A percentile compares a stretch with the other conserved stretches of the same genome.
These are phyloP conservation scores for Penicillium sp. DNA, from an alignment of 2,329 filamentous ascomycete species.

Conservation along the genomic window DNA sequence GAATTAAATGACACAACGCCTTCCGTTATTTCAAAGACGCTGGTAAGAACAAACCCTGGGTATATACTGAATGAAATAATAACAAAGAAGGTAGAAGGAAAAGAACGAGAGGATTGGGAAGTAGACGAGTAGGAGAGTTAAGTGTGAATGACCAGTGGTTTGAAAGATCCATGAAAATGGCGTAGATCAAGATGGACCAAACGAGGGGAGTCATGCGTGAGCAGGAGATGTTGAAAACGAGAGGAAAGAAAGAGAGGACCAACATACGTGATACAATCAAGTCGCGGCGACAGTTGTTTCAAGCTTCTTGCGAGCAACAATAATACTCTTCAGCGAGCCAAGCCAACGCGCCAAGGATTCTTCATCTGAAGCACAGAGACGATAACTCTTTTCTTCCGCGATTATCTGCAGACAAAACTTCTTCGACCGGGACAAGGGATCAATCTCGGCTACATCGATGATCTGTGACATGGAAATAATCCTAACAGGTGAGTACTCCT, in stretches of 20 bases:
- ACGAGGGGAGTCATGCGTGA: background rate
- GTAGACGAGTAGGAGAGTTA: background rate
- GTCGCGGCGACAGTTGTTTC: conserved; percentile 20
- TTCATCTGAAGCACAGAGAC: conserved; percentile 76
- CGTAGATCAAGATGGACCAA: background rate
- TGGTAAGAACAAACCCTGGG: conserved; percentile 18
- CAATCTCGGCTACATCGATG: conserved; percentile 89
- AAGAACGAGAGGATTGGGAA: conserved; percentile 1
- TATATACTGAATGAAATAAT: conserved; percentile 20
- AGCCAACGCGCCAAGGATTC: conserved; percentile 80
- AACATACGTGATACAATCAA: background rate
- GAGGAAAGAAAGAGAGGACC: background rate
- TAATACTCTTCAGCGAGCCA: conserved; percentile 80
- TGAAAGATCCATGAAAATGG: background rate
- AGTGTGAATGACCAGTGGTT: background rate
- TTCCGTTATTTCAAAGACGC: conserved; percentile 7
- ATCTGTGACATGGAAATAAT: conserved; percentile 77
- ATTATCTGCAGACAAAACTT: conserved; percentile 88
- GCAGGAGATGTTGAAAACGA: background rate
- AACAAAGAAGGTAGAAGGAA: conserved; percentile 6
- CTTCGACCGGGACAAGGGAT: conserved; percentile 82
- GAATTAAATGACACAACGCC: conserved; percentile 13
- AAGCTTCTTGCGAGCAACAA: conserved; percentile 38
- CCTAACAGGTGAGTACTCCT: conserved; percentile 83
- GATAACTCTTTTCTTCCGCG: conserved; percentile 82